Evolutionary conservation across 768 basidiomycete species (phyloP), one percentile per base, ranked within the genome.

Genomic region (Pisolithus sp.): DNA sequence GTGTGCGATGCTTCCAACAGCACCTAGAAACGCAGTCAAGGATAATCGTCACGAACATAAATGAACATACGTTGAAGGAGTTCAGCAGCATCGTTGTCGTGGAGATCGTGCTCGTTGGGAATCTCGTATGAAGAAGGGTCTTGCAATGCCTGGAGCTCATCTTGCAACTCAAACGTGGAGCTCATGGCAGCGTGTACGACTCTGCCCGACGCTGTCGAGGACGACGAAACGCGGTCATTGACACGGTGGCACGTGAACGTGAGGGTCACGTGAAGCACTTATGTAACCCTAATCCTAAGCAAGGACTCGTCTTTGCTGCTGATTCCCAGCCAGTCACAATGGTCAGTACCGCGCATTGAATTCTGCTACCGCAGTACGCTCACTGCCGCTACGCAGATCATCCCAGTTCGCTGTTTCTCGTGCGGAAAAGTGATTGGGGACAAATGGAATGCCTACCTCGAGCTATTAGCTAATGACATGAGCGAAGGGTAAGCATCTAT

Each of bases 381-480:
- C 2, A 38, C 10, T 23, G 15, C 20, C 4, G 7, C 20, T 8
- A 41, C 26, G 2, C 60, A 95, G 94, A 98, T 97, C 55, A 95
- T 96, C 57, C 93, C 94, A 43, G 90, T 97, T 7, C 83, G 94
- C 40, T 95, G 93, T 59, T 96, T 96, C 65, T 92, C 93, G 15
- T 95, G 93, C 63, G 95, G 95, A 42, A 97, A 97, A 70, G 93
- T 98, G 55, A 86, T 97, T 39, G 93, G 95, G 45, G 92, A 97
- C 75, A 90, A 96, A 58, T 97, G 95, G 94, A 86, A 81, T 52
- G 78, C 79, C 20, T 98, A 96, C 68, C 72, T 96, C 36, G 83
- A 86, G 61, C 71, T 94, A 40, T 73, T 96, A 53, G 81, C 85
- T 34, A 79, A 80, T 52, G 93, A 90, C 59, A 81, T 82, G 71